These are phyloP conservation scores for Starmerella stigmatis DNA, from an alignment of 805 yeast species.

Conservation along the genomic window DNA sequence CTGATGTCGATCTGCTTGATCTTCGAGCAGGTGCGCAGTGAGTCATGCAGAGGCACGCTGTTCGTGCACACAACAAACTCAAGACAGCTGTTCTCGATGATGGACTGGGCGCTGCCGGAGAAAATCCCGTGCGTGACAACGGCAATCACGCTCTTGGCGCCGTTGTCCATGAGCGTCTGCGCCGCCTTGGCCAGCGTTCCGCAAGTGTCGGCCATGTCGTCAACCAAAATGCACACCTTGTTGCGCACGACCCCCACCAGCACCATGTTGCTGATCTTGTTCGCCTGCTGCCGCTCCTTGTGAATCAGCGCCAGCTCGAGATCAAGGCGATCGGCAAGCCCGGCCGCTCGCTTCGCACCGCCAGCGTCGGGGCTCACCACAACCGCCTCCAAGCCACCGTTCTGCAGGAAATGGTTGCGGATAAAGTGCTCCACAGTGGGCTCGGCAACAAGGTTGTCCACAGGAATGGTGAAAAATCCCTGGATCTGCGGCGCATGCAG, in stretches of 20 bases:
- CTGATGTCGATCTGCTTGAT: slow-evolving; percentile 75
- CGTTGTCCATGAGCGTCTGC: slow-evolving; percentile 66
- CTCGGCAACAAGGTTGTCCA: slow-evolving; percentile 90
- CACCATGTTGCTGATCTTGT: slow-evolving; percentile 91
- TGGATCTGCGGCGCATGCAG: slow-evolving; percentile 96
- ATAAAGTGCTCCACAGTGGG: slow-evolving; percentile 81
- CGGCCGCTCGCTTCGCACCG: slow-evolving; percentile 95
- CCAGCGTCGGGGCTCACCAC: slow-evolving; percentile 98
- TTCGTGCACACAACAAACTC: slow-evolving; percentile 80
- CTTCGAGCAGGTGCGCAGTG: slow-evolving; percentile 49
- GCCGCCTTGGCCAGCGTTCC: slow-evolving; percentile 95
- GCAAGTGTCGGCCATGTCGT: slow-evolving; percentile 98
- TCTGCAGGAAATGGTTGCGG: slow-evolving; percentile 41
- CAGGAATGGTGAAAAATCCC: slow-evolving; percentile 92
- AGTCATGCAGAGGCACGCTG: slow-evolving; percentile 73
- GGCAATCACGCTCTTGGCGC: slow-evolving; percentile 80
- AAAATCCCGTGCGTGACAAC: slow-evolving; percentile 94
- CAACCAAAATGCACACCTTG: slow-evolving; percentile 76
- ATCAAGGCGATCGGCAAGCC: slow-evolving; percentile 83
- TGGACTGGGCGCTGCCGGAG: slow-evolving; percentile 70
- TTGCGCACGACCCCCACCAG: slow-evolving; percentile 86
- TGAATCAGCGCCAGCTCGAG: slow-evolving; percentile 91
- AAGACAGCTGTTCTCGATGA: slow-evolving; percentile 56
- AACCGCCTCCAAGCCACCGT: slow-evolving; percentile 47
- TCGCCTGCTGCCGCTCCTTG: slow-evolving; percentile 90